These are phyloP conservation scores for Aspergillus panamensis DNA, from an alignment of 495 filamentous ascomycete genomes.

Conservation along the genomic window DNA sequence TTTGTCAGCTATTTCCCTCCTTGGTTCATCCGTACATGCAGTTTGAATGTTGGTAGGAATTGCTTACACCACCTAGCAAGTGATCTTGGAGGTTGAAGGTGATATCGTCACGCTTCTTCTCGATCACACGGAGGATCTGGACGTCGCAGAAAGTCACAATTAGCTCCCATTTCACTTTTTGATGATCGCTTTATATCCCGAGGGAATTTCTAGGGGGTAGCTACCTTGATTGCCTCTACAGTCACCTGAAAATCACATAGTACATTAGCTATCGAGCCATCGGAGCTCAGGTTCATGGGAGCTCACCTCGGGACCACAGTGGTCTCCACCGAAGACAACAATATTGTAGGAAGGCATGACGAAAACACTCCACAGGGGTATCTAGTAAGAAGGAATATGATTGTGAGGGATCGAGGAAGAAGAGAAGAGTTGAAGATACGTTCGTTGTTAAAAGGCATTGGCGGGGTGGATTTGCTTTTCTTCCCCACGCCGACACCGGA, in stretches of 20 bases:
- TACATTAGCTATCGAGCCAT: slow-evolving; percentile 12
- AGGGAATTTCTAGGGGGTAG: neutral
- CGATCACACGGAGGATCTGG: slow-evolving; percentile 65
- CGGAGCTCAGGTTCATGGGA: neutral
- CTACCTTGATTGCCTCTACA: slow-evolving; percentile 81
- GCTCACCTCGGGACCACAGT: slow-evolving; percentile 89
- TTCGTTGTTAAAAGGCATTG: slow-evolving; percentile 19
- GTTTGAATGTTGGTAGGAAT: neutral
- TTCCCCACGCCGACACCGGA: slow-evolving; percentile 33
- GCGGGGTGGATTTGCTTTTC: slow-evolving; percentile 15
- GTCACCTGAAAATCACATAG: slow-evolving; percentile 44
- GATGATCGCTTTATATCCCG: slow-evolving; percentile 10
- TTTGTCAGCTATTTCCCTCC: neutral
- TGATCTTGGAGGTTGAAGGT: slow-evolving; percentile 91
- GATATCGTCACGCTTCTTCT: slow-evolving; percentile 61
- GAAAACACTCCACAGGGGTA: slow-evolving; percentile 5
- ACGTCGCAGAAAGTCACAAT: neutral
- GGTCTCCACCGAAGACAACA: slow-evolving; percentile 81
- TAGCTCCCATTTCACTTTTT: neutral
- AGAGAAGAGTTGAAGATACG: slow-evolving; percentile 20
- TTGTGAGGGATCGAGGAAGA: slow-evolving; percentile 16
- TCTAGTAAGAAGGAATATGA: slow-evolving; percentile 6
- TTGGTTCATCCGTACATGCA: neutral
- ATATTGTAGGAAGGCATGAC: slow-evolving; percentile 53
- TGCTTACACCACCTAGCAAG: slow-evolving; percentile 82